Percentiles rank a stretch among this genome's conserved stretches.
These are phyloP conservation scores for Vitis hybrid DNA, from an alignment of 177 flowering plant genomes.

Conservation along the genomic window DNA sequence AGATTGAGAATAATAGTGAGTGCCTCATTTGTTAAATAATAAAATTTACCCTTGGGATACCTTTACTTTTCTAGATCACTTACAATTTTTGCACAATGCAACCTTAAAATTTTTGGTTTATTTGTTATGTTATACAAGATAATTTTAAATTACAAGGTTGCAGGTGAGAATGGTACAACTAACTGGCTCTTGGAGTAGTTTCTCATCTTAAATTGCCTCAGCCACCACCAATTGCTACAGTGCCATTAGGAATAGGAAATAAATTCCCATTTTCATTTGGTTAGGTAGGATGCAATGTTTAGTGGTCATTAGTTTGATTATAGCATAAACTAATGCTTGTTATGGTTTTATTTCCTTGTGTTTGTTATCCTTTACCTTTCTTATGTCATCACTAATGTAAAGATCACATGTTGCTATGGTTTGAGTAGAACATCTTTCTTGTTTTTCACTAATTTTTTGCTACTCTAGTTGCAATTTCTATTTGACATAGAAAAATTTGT, in stretches of 20 bases:
- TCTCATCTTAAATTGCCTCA: slow-evolving; percentile 73
- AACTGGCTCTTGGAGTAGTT: slow-evolving; percentile 86
- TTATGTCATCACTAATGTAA: too few species aligned
- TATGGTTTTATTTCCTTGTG: not conserved
- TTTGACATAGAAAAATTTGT: too few species aligned
- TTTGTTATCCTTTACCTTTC: too few species aligned
- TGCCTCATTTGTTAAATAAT: not conserved
- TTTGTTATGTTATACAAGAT: not conserved
- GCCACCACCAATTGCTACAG: slow-evolving; percentile 86
- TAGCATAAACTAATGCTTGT: not conserved
- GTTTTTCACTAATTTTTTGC: too few species aligned
- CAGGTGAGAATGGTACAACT: slow-evolving; percentile 95
- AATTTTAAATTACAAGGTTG: slow-evolving; percentile 53
- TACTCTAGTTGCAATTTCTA: too few species aligned
- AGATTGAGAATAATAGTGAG: slow-evolving; percentile 75
- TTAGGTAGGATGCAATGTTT: slow-evolving; percentile 53
- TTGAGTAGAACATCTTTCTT: too few species aligned
- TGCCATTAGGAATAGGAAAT: slow-evolving; percentile 93
- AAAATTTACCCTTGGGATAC: not conserved
- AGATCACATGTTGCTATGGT: too few species aligned
- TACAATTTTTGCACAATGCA: not conserved
- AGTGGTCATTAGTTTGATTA: not conserved
- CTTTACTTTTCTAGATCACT: not conserved
- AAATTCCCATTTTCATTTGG: slow-evolving; percentile 91
- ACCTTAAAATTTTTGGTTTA: not conserved